Evolutionary conservation across 2,329 filamentous ascomycete species (phyloP), one percentile per base, ranked within the genome.

Genomic region (Botrytis galanthina): DNA sequence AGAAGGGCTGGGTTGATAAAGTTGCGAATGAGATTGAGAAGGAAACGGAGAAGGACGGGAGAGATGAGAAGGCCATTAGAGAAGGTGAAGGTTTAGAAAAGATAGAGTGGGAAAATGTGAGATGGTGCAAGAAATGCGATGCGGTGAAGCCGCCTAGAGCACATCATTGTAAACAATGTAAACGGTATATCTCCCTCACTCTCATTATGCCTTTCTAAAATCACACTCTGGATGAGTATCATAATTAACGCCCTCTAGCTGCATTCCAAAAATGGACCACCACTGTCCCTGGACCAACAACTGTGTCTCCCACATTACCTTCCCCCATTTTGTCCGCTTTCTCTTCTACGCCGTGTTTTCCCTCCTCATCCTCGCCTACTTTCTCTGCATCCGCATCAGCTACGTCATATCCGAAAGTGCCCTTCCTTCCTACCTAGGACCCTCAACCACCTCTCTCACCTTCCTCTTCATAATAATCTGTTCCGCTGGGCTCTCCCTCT

Each of bases 231-330:
- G 14, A 26, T 26, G 5, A 32, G 46, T 10, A 37, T 18, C 42
- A 26, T 16, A 26, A 54, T 70, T 78, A 37, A 75, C 71, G 29
- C 1, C 1, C 39, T 42, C n/a, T 37, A 86, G 85, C 78, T 94
- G 92, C 82, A 88, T 94, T 67, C 91, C 92, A 54, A 92, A 90
- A 82, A 95, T 95, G 92, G 92, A 95, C 83, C 92, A 94, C 83
- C 93, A 97, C 83, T 96, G 93, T 80, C 92, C 93, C 4, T 96
- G 93, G 93, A 95, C 92, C 5, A 85, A 84, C 75, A 95, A 95
- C 83, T 97, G 93, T 84, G 92, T 96, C 71, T 94, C 92, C 20
- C 88, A 94, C 81, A 91, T 90, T 74, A 95, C 92, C 1, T 93
- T 94, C 78, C 93, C 93, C 12, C 91, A 95, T 83, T 96, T 96